Evolutionary conservation across 2,329 filamentous ascomycete genomes (phyloP), one percentile per base, ranked within the genome.

Genomic region (Aspergillus sp.): DNA sequence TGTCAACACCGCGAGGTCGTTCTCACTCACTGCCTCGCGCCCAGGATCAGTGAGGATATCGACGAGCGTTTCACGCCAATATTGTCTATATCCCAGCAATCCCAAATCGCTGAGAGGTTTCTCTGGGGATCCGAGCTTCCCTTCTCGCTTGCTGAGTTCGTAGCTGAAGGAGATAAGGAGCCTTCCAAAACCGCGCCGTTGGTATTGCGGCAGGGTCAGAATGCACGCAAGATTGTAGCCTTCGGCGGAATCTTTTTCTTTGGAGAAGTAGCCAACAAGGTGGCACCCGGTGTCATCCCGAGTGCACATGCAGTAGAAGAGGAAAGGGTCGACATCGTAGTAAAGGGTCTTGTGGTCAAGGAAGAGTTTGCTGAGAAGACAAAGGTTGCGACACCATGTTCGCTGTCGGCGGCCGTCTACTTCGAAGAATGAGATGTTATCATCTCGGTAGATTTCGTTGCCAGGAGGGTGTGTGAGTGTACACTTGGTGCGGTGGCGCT

Each of bases 211-310:
- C 3, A 99, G 81, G 0, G 95, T 99, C 58, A 99, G 81, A 72
- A 99, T 99, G 83, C 96, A 99, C 4, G 95, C 96, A 33, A 99
- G 89, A 71, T 99, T 99, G 83, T 98, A 99, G 30, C 90, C 91
- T 68, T 99, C 96, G 0, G 92, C 92, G 40, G 89, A 93, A 75
- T 99, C 95, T 67, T 99, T 99, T 75, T 99, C 95, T 73, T 99
- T 99, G 56, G 90, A 96, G 69, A 99, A 99, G 72, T 99, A 99
- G n/a, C 95, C 95, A 24, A 98, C 93, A 65, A 99, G 95, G 72
- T 97, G 95, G 70, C 95, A 97, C 17, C 93, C 93, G 17, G 89
- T 85, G 56, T 95, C 89, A 69, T 97, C 90, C 66, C 93, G 93
- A 67, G 96, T 95, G 64, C 92, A 96, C 78, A 98, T 90, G 66